These are phyloP conservation scores for Mitragyna speciosa DNA, from an alignment of 257 asterid genomes.

Conservation along the genomic window DNA sequence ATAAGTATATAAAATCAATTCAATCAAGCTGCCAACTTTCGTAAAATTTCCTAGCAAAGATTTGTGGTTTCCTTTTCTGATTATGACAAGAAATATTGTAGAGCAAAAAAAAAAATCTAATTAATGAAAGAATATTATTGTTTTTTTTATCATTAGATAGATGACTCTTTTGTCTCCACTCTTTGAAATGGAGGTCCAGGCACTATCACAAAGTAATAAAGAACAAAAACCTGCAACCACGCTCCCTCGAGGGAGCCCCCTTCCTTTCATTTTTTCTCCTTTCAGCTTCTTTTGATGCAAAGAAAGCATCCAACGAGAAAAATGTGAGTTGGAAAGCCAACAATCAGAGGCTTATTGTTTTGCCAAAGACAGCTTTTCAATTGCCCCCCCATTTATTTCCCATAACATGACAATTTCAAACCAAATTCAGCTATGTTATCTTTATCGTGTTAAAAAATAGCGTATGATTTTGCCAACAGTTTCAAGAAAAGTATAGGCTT, in stretches of 20 bases:
- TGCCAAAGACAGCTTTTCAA: background rate
- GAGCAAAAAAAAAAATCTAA: background rate
- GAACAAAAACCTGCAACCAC: constrained; percentile 35
- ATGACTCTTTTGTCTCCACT: constrained; percentile 78
- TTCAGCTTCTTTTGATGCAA: constrained; percentile 44
- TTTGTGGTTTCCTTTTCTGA: constrained; percentile 23
- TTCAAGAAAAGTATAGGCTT: background rate
- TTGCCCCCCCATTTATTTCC: background rate
- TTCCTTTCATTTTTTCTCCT: constrained; percentile 5
- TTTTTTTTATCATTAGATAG: constrained; percentile 39
- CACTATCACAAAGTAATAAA: constrained; percentile 54
- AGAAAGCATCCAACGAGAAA: constrained; percentile 49
- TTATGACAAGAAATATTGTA: constrained; percentile 30
- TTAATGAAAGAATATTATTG: background rate
- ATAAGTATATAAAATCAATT: background rate
- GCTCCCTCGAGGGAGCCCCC: constrained; percentile 56
- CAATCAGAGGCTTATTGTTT: constrained; percentile 20
- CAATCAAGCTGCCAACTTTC: constrained; percentile 6
- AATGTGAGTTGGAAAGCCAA: constrained; percentile 50
- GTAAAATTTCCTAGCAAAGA: background rate
- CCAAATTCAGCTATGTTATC: background rate
- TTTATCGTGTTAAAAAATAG: background rate
- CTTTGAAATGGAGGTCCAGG: constrained; percentile 55
- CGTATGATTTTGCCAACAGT: background rate
- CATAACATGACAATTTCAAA: background rate